phyloP scores from a whole-genome alignment of 768 basidiomycete species.

The Tulasnella sp. region DNA sequence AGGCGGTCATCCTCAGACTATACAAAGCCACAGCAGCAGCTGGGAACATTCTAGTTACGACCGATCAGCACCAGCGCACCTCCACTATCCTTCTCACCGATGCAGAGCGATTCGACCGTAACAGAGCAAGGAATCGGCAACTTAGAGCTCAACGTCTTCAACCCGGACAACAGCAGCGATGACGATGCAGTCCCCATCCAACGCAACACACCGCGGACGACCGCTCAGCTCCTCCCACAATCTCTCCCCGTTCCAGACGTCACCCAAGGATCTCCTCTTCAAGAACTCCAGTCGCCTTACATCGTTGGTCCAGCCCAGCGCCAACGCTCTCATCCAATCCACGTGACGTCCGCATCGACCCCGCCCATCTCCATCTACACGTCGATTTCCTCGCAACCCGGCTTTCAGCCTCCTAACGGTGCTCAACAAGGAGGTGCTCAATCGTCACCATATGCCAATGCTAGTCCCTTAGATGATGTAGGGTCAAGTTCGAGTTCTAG shows the following conservation, averaged over 20 bases:
- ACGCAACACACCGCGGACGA: background rate
- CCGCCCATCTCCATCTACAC: conserved; percentile 23
- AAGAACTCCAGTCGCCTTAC: background rate
- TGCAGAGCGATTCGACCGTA: conserved; percentile 15
- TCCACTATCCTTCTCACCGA: background rate
- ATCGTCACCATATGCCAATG: no score
- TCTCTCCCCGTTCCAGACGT: conserved; percentile 13
- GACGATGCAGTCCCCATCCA: background rate
- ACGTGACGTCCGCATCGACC: conserved; percentile 19
- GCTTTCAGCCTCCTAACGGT: background rate
- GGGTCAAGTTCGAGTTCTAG: conserved; percentile 55
- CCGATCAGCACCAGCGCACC: background rate
- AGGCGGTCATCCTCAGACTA: background rate
- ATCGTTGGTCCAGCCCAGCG: background rate
- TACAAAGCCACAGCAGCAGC: background rate
- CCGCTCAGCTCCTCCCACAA: background rate
- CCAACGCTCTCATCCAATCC: conserved; percentile 11
- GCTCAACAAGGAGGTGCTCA: background rate
- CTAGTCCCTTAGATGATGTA: background rate
- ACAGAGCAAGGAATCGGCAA: no score
- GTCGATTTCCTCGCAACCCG: conserved; percentile 4
- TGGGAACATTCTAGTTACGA: background rate
- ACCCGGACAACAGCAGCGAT: conserved; percentile 23
- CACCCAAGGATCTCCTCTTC: background rate
- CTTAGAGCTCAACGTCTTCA: conserved; percentile 16